phyloP scores from a whole-genome alignment of 139 green algal species.

The Chloropicon primus region DNA sequence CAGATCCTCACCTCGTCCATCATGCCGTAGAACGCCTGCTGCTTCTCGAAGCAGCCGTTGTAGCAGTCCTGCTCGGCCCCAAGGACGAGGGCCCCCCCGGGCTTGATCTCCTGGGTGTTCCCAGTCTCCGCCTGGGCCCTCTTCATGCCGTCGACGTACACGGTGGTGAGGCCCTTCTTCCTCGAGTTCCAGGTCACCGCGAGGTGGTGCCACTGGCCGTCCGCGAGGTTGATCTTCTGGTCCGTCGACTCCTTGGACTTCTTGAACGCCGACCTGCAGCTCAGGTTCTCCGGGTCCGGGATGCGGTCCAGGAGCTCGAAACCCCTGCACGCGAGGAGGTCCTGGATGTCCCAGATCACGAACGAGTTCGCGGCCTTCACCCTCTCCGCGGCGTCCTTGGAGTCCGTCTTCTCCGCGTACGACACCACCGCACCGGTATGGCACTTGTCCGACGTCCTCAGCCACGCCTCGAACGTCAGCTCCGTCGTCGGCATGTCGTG shows the following conservation, averaged over 20 bases:
- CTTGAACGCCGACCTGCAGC: conserved; percentile 37
- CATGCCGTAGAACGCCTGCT: conserved; percentile 59
- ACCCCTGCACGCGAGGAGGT: conserved; percentile 64
- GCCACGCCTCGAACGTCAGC: conserved; percentile 75
- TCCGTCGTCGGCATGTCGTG: conserved; percentile 33
- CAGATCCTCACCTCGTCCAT: conserved; percentile 76
- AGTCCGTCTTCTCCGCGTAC: conserved; percentile 50
- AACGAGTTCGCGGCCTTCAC: conserved; percentile 65
- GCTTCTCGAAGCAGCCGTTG: conserved; percentile 59
- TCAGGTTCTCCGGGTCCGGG: conserved; percentile 39
- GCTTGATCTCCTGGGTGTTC: conserved; percentile 42
- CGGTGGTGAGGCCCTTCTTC: conserved; percentile 44
- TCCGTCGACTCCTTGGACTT: not conserved
- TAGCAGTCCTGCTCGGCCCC: conserved; percentile 81
- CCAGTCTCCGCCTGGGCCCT: conserved; percentile 22
- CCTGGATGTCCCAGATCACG: conserved; percentile 46
- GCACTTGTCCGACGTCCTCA: conserved; percentile 66
- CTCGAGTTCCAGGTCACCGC: conserved; percentile 60
- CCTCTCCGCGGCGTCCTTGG: conserved; percentile 22
- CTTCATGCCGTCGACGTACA: conserved; percentile 67
- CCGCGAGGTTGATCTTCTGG: not conserved
- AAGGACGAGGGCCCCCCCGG: conserved; percentile 60
- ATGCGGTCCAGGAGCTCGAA: conserved; percentile 48
- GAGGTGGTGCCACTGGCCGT: conserved; percentile 58
- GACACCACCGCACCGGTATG: conserved; percentile 57